phyloP scores from a whole-genome alignment of 306 rosid genomes.

The Inga leiocalycina region DNA sequence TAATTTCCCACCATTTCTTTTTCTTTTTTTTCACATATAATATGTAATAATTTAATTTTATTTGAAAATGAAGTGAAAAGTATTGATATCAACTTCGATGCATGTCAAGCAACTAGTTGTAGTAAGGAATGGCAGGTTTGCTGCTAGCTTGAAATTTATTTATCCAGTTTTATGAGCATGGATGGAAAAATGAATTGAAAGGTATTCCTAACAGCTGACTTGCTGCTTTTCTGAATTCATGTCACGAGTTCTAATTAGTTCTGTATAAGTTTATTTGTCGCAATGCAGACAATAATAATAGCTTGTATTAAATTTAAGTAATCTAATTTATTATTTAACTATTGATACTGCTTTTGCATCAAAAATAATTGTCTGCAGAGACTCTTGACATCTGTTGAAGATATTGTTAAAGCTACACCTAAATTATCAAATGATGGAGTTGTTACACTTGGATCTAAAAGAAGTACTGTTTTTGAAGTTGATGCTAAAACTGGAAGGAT shows the following conservation, averaged over 20 bases:
- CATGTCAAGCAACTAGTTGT: neutral
- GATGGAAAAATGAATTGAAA: too few species aligned
- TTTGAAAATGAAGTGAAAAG: neutral
- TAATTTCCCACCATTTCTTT: neutral
- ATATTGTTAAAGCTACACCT: constrained; percentile 55
- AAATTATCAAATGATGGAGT: constrained; percentile 54
- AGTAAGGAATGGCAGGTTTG: neutral
- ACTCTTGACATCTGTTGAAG: constrained; percentile 40
- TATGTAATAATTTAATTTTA: neutral
- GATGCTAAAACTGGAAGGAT: constrained; percentile 57
- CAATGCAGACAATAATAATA: neutral
- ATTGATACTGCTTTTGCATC: neutral
- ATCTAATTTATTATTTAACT: neutral
- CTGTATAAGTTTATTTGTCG: neutral
- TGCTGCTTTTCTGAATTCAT: neutral
- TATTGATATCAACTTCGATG: neutral
- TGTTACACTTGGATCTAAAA: constrained; percentile 60
- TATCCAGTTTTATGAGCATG: neutral
- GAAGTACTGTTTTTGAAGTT: constrained; percentile 57
- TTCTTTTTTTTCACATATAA: neutral
- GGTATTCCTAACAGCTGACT: neutral
- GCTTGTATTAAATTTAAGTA: neutral
- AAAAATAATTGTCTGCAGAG: constrained; percentile 48
- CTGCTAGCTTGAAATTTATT: neutral
- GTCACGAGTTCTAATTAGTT: neutral